These are phyloP conservation scores for Grosmannia huntii DNA, from an alignment of 2,329 filamentous ascomycete species.

Conservation along the genomic window DNA sequence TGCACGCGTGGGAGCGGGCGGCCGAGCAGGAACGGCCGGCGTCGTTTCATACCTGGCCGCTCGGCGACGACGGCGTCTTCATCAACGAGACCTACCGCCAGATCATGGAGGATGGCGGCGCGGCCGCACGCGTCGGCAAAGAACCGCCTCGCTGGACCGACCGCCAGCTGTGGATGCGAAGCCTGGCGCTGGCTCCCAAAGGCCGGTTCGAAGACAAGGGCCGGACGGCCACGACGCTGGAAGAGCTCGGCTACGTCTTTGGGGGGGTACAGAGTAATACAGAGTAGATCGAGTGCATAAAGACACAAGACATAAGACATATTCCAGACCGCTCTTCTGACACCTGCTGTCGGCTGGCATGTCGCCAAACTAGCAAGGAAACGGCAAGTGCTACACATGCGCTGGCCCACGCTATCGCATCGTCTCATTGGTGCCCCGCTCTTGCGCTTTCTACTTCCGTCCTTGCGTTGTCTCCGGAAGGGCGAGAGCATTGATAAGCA, in stretches of 20 bases:
- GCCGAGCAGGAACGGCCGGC: slow-evolving; percentile 36
- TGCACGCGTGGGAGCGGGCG: slow-evolving; percentile 55
- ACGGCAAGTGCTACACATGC: neutral
- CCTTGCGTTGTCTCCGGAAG: neutral
- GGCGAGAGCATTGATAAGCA: neutral
- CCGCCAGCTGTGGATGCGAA: slow-evolving; percentile 59
- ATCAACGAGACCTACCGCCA: slow-evolving; percentile 58
- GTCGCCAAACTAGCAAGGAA: neutral
- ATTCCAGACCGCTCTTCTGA: neutral
- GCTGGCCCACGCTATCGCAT: neutral
- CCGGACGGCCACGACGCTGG: slow-evolving; percentile 48
- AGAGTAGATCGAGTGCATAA: neutral
- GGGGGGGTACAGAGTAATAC: slow-evolving; percentile 9
- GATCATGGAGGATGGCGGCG: slow-evolving; percentile 24
- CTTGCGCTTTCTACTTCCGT: slow-evolving; percentile 1
- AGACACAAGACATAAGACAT: neutral
- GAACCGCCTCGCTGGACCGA: slow-evolving; percentile 59
- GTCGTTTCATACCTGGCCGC: slow-evolving; percentile 34
- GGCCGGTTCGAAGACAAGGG: slow-evolving; percentile 57
- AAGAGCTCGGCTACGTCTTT: slow-evolving; percentile 60
- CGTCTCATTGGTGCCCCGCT: slow-evolving; percentile 2
- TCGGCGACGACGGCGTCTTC: slow-evolving; percentile 52
- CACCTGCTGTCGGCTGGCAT: neutral
- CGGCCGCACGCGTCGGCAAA: slow-evolving; percentile 44
- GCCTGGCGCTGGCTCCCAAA: slow-evolving; percentile 56